Percentiles rank a stretch among this genome's conserved stretches.
These are phyloP conservation scores for Pseudoscleropodium purum DNA, from an alignment of 225 moss, liverwort and hornwort genomes.

Conservation along the genomic window DNA sequence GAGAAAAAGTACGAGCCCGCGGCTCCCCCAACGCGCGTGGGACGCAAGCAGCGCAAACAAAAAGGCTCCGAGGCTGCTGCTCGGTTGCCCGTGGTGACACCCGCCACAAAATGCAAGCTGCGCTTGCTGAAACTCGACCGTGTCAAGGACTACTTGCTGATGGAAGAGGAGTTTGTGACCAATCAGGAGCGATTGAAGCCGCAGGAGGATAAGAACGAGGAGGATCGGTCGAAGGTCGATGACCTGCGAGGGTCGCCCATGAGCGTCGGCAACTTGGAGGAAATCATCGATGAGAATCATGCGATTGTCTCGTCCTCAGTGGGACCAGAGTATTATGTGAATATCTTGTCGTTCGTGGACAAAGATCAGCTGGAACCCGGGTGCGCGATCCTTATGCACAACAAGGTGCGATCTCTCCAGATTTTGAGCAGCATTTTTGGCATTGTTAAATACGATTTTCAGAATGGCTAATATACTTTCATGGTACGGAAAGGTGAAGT, in stretches of 20 bases:
- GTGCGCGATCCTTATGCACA: slow-evolving; percentile 96
- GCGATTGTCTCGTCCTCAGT: slow-evolving; percentile 96
- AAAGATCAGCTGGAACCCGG: slow-evolving; percentile 99
- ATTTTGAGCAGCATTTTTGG: not conserved
- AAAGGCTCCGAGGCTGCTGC: slow-evolving; percentile 96
- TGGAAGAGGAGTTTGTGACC: slow-evolving; percentile 98
- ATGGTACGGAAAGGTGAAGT: not conserved
- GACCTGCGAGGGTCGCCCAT: slow-evolving; percentile 93
- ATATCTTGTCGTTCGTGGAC: slow-evolving; percentile 92
- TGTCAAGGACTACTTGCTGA: slow-evolving; percentile 87
- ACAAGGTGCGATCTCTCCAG: slow-evolving; percentile 50
- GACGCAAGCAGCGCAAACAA: slow-evolving; percentile 92
- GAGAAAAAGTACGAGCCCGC: slow-evolving; percentile 99
- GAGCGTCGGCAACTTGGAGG: slow-evolving; percentile 96
- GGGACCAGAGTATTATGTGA: slow-evolving; percentile 95
- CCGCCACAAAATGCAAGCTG: slow-evolving; percentile 89
- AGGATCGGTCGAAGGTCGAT: slow-evolving; percentile 96
- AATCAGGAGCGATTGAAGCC: slow-evolving; percentile 96
- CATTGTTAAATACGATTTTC: not conserved
- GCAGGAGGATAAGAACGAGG: slow-evolving; percentile 96
- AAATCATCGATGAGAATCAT: slow-evolving; percentile 97
- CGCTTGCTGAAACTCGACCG: slow-evolving; percentile 91
- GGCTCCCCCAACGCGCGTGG: slow-evolving; percentile 88
- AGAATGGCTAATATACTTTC: not conserved
- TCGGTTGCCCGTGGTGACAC: slow-evolving; percentile 84